Evolutionary conservation across 164 flowering plant genomes (phyloP).

Genomic region (Pachysandra terminalis): DNA sequence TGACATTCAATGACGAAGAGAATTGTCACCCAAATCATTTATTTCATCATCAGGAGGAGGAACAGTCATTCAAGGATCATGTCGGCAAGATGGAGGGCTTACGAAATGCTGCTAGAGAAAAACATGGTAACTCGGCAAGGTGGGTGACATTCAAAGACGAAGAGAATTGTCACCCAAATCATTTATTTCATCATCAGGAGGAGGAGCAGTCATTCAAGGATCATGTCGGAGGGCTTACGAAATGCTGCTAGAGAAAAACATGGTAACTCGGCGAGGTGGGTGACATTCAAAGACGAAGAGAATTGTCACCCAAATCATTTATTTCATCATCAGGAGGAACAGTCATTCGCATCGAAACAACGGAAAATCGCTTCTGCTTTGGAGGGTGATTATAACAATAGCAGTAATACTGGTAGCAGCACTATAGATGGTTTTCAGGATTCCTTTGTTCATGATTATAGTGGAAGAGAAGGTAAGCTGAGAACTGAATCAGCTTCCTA

Average conservation of each 20-base stretch:
- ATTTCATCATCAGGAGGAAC: constrained; percentile 1
- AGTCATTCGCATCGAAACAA: constrained; percentile 10
- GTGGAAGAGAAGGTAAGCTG: constrained; percentile 7
- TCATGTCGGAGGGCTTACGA: constrained; percentile 50
- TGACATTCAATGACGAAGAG: constrained; percentile 68
- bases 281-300: constrained; percentile 68
- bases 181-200: too few relatives aligned
- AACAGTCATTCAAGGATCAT: constrained; percentile 80
- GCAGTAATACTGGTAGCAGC: constrained; percentile 1
- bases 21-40: constrained; percentile 65
- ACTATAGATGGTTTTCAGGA: constrained; percentile 4
- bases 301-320: constrained; percentile 65
- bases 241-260: constrained; percentile 36
- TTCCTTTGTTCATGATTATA: constrained; percentile 23
- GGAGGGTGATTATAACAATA: constrained; percentile 1
- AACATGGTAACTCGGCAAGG: too few relatives aligned
- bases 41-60: constrained; percentile 46
- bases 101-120: too few relatives aligned
- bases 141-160: constrained; percentile 71
- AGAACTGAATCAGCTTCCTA: constrained; percentile 23
- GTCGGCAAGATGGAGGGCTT: constrained; percentile 58
- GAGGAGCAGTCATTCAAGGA: constrained; percentile 82
- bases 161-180: too few relatives aligned
- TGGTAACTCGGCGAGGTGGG: constrained; percentile 40
- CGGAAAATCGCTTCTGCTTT: background rate